phyloP scores from a whole-genome alignment of 371 early-diverging fungal species.

The Neoconidiobolus thromboides region DNA sequence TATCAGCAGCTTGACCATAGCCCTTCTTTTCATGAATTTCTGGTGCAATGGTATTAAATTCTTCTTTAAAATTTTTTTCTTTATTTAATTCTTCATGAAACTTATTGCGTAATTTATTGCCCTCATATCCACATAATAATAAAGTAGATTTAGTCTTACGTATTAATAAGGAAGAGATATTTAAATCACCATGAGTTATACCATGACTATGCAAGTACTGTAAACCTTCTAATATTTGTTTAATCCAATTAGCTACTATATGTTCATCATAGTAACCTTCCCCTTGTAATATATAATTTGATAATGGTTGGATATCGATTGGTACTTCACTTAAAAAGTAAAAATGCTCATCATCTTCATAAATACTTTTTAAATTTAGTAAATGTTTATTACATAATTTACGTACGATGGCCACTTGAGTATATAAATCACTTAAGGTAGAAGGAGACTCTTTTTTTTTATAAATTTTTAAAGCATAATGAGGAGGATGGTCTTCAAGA shows the following conservation, averaged over 20 bases:
- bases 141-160: not conserved
- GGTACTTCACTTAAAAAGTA: not conserved
- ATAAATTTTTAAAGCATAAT: no score
- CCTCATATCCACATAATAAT: not conserved
- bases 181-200: not conserved
- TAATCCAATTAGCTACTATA: not conserved
- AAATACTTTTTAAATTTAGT: not conserved
- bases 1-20: slow-evolving; percentile 1
- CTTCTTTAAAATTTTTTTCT: not conserved
- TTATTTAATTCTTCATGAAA: not conserved
- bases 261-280: not conserved
- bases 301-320: not conserved
- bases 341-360: not conserved
- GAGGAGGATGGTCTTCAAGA: no score
- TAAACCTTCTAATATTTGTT: not conserved
- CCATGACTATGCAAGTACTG: slow-evolving; percentile 1
- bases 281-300: not conserved
- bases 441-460: no score
- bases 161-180: not conserved
- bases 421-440: no score
- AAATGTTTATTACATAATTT: not conserved
- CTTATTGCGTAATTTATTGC: not conserved
- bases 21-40: not conserved
- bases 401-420: not conserved
- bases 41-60: not conserved